These are phyloP conservation scores for Verticillium klebahnii DNA, from an alignment of 2,329 filamentous ascomycete species.

Conservation along the genomic window DNA sequence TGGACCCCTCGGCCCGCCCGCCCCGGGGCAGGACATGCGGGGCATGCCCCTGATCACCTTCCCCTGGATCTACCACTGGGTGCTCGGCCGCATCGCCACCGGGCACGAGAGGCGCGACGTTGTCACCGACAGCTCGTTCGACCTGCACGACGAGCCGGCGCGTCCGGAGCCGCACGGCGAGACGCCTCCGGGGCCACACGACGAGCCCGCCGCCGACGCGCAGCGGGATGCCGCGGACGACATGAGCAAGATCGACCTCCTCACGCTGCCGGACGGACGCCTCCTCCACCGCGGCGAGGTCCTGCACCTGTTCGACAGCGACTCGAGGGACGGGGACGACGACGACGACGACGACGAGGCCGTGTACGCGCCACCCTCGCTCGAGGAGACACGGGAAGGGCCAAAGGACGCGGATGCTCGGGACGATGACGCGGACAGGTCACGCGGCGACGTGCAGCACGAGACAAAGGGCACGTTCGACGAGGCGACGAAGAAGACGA, in stretches of 20 bases:
- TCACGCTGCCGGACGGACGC: conserved; percentile 9
- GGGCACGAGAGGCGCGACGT: background rate
- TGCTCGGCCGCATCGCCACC: conserved; percentile 65
- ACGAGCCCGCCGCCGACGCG: too few species aligned
- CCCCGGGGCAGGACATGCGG: conserved; percentile 24
- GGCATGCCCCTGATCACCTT: conserved; percentile 84
- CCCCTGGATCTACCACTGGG: conserved; percentile 80
- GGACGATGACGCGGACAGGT: background rate
- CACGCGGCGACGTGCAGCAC: too few species aligned
- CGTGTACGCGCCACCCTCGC: background rate
- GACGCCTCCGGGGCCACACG: too few species aligned
- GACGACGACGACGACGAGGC: background rate
- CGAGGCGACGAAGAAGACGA: background rate
- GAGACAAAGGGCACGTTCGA: too few species aligned
- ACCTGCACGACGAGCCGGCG: background rate
- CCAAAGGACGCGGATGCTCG: background rate
- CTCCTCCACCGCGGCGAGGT: conserved; percentile 13
- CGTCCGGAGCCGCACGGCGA: too few species aligned
- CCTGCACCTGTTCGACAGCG: conserved; percentile 9
- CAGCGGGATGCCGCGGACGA: background rate
- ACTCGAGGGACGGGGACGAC: background rate
- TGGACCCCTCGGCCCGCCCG: background rate
- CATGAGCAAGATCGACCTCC: background rate
- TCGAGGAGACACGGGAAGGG: too few species aligned
- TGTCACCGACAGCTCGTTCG: background rate